Percentiles rank a stretch among this genome's conserved stretches.
Conservation (phyloP, 108 stramenopile genomes). For the Pseudonitzschia pungens region DNA sequence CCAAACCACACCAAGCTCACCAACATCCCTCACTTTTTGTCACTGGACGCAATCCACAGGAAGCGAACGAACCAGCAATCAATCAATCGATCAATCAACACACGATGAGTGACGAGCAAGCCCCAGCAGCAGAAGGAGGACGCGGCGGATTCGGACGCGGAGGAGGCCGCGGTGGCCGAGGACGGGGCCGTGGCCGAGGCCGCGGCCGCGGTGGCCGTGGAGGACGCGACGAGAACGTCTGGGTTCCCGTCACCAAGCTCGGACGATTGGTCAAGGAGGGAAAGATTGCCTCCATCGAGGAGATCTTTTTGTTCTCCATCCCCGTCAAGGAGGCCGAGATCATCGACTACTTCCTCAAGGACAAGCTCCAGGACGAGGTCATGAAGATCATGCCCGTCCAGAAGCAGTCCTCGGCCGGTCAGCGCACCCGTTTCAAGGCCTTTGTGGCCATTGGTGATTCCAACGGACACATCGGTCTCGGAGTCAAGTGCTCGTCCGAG, state of each 20-base stretch:
- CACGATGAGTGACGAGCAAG: constrained; percentile 26
- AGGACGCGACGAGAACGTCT: constrained; percentile 91
- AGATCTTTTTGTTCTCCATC: constrained; percentile 99
- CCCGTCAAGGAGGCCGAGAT: constrained; percentile 99
- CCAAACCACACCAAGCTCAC: too few species aligned
- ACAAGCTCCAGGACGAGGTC: constrained; percentile 99
- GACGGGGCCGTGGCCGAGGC: too few species aligned
- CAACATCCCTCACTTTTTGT: neutral
- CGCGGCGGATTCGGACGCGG: constrained; percentile 75
- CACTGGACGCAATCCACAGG: too few species aligned
- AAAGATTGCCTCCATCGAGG: constrained; percentile 98
- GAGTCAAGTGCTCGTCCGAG: constrained; percentile 98
- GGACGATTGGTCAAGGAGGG: constrained; percentile 99
- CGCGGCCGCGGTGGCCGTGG: constrained; percentile 88
- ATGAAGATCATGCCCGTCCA: constrained; percentile 99
- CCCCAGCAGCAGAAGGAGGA: constrained; percentile 23
- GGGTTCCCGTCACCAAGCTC: constrained; percentile 99
- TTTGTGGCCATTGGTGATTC: constrained; percentile 99
- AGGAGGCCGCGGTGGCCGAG: constrained; percentile 69
- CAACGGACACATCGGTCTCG: constrained; percentile 98
- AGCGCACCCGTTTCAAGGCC: constrained; percentile 99
- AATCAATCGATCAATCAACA: too few species aligned
- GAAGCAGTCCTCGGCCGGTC: constrained; percentile 99
- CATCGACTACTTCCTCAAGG: constrained; percentile 96
- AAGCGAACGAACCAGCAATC: too few species aligned